A percentile compares a stretch with the other conserved stretches of the same genome.
phyloP scores from a whole-genome alignment of 352 stramenopile genomes.

The Globisporangium cederbergense region DNA sequence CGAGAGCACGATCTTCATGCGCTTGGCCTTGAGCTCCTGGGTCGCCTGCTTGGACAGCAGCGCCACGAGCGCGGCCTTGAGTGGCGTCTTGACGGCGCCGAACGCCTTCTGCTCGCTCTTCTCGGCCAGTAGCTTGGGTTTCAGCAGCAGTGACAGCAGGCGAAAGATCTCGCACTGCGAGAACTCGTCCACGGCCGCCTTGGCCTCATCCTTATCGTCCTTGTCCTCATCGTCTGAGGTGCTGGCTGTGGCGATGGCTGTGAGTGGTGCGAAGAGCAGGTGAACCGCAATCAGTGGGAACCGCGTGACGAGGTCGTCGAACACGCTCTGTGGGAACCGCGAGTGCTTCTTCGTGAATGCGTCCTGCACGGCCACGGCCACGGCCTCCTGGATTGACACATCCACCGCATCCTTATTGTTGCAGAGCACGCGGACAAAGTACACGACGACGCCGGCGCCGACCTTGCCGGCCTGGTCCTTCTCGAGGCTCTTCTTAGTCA shows the following conservation, averaged over 20 bases:
- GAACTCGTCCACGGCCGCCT: slow-evolving; percentile 60
- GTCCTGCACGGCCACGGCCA: slow-evolving; percentile 36
- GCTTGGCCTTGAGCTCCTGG: slow-evolving; percentile 65
- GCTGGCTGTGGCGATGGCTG: slow-evolving; percentile 35
- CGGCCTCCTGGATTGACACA: slow-evolving; percentile 22
- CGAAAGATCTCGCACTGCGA: slow-evolving; percentile 77
- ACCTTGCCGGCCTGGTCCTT: slow-evolving; percentile 66
- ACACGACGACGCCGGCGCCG: slow-evolving; percentile 51
- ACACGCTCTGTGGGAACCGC: slow-evolving; percentile 61
- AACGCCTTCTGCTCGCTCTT: slow-evolving; percentile 37
- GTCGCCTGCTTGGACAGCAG: slow-evolving; percentile 33
- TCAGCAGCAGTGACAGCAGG: slow-evolving; percentile 58
- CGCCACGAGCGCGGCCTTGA: slow-evolving; percentile 44
- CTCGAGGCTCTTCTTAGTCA: slow-evolving; percentile 48
- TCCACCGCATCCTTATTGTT: neutral
- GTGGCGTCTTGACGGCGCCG: slow-evolving; percentile 20
- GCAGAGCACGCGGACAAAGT: slow-evolving; percentile 54
- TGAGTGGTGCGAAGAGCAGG: slow-evolving; percentile 54
- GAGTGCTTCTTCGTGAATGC: slow-evolving; percentile 84
- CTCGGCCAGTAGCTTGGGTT: slow-evolving; percentile 45
- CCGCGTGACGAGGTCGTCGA: slow-evolving; percentile 66
- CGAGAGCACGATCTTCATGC: slow-evolving; percentile 64
- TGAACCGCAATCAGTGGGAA: slow-evolving; percentile 47
- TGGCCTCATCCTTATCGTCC: neutral
- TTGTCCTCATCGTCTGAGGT: slow-evolving; percentile 8